Base-by-base conservation (phyloP, 306 rosid genomes). In the Castanospermum australe region DNA sequence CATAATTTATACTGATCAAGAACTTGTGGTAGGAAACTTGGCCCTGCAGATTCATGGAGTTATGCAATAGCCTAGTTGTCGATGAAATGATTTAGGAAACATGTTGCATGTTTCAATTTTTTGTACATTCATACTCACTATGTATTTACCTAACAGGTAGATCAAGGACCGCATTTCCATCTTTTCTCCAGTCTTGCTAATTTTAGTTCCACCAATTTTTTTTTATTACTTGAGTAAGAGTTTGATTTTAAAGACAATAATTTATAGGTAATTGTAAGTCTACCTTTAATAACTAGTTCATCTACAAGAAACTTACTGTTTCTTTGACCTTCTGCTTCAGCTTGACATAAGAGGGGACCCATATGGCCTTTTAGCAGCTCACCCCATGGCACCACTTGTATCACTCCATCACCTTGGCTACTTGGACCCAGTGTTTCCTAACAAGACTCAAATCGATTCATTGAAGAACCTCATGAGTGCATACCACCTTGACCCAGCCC, bases 331-430 rank as follows among this genome's bases (percentile, higher is more conserved):
- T 64, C 54, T 71, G 28, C 82, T 79, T 50, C 94, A 96, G 99
- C 83, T 93, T 55, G 99, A 96, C 69, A 87, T 96, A 72, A 80
- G 88, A 76, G 97, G 96, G 32, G 81, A 88, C 28, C 84, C 94
- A 4, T 90, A 86, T 72, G 99, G 99, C 11, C 14, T 90, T 42
- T 80, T 96, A 79, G 97, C 99, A 2, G 98, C 98, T 0, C 99
- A 96, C 44, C 98, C 98, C 33, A 11, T 90, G 87, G 87, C 89
- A 12, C 98, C 98, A 8, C 93, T 96, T 4, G 88, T 96, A 56
- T 89, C 99, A 11, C 96, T 96, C 20, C 98, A 96, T 85, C 99
- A 93, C 81, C 92, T 96, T 59, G 97, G 87, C 45, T 50, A 59
- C 73, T 50, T 91, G 87, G 22, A 75, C 17, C 84, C 99, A 0